Evolutionary conservation across 192 early-diverging fungal species (phyloP).

Genomic region (Backusella luteola): DNA sequence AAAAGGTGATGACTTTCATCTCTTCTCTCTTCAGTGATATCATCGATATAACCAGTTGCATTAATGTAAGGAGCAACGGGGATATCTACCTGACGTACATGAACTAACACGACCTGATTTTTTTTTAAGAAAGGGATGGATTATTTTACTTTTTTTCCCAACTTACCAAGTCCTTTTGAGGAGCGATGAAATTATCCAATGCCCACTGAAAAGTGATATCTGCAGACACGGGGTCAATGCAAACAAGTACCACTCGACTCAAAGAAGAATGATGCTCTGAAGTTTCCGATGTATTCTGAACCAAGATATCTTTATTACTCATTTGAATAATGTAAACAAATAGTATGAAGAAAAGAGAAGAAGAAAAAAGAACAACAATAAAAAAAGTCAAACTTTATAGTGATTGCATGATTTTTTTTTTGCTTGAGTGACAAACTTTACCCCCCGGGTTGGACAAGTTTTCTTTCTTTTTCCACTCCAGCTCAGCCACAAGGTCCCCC

Average conservation of each 20-base stretch:
- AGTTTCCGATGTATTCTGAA: neutral
- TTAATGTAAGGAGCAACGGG: conserved; percentile 28
- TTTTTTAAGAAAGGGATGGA: neutral
- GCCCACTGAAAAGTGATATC: conserved; percentile 29
- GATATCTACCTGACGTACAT: conserved; percentile 28
- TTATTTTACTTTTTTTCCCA: neutral
- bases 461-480: neutral
- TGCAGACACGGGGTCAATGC: conserved; percentile 26
- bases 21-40: conserved; percentile 20
- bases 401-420: conserved; percentile 9
- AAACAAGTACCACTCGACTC: conserved; percentile 21
- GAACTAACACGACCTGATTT: conserved; percentile 22
- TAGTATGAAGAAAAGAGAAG: neutral
- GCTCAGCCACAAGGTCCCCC: neutral
- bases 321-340: neutral
- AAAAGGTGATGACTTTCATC: conserved; percentile 32
- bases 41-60: conserved; percentile 17
- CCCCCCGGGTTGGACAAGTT: neutral
- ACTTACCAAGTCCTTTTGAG: conserved; percentile 27
- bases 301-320: neutral
- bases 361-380: neutral
- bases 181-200: conserved; percentile 24
- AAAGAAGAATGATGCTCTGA: neutral
- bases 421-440: neutral
- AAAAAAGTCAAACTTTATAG: neutral